Evolutionary conservation across 768 basidiomycete genomes (phyloP), one percentile per base, ranked within the genome.

Genomic region (Clavaria fumosa): DNA sequence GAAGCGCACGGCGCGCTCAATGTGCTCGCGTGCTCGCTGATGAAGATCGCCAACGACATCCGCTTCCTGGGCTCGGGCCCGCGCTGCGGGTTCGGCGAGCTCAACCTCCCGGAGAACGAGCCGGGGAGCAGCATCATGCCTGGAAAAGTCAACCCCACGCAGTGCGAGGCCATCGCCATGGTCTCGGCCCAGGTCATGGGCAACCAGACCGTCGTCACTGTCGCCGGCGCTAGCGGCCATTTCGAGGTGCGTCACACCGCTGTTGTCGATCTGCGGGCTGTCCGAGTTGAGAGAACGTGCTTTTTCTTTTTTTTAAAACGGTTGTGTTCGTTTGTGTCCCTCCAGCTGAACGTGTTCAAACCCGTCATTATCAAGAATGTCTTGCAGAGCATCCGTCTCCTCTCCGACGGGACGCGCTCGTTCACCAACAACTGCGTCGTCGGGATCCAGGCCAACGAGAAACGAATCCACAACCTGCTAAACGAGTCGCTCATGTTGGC

Each of bases 31-130:
- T 85, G 82, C 54, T 95, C 89, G 6, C 62, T 96, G 47, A 95
- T 96, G 89, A 99, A 99, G 70, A 96, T 99, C 51, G 93, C 93
- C 34, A 97, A 99, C 55, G 95, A 99, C 52, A 93, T 99, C 54
- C 80, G 95, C 37, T 97, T 82, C 70, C 80, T 99, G 47, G 93
- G 78, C 18, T 97, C 93, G 34, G 95, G 95, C 40, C 95, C 95
- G 41, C 82, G 95, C 31, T 99, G 95, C 51, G 95, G 95, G 39
- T 70, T 99, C 32, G 95, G 95, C 17, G 95, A 99, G 60, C 65
- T 99, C 27, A 77, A 71, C 49, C 62, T 97, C 35, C 95, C 95
- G 7, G 95, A 97, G 62, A 99, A 99, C 57, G 95, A 99, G 61
- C 95, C 95, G 31, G 95, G 95, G 33, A 91, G 88, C 52, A 93